Base-by-base conservation (phyloP, 2,329 filamentous ascomycete genomes). In the Verticillium albo-atrum region DNA sequence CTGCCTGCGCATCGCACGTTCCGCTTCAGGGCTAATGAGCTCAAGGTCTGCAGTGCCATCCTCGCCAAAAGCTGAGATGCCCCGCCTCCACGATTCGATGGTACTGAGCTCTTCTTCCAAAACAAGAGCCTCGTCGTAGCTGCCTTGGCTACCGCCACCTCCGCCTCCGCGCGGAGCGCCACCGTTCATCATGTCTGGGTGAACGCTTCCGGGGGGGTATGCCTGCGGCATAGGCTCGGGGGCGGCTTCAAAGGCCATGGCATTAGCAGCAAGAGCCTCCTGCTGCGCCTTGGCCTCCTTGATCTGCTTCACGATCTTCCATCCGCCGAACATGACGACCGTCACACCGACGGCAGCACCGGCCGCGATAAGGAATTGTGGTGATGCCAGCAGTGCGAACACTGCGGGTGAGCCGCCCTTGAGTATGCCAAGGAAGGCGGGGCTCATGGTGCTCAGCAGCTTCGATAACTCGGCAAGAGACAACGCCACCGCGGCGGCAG, bases 291-390 rank as follows among this genome's bases (percentile, higher is more conserved):
- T 71, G 23, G 70, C 71, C 58, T 82, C 81, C 61, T 75, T 74
- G 65, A 98, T 91, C 67, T 87, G 89, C 81, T 97, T 96, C 75
- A 99, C 88, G 72, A 99, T 97, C 77, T 97, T 98, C 84, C 92
- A 98, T 5, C 95, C 94, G 58, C 95, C 95, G 61, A 99, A 91
- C 72, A 95, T 93, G 68, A 99, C 91, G 9, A 98, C 88, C 0
- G 95, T 98, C n/a, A 97, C 88, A 15, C 95, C 95, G 0, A 97
- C 87, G 1, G 90, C 91, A 15, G 97, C 87, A 51, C 93, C 91
- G 1, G 91, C 92, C 4, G 92, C 92, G 67, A 99, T 97, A 63
- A 97, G 84, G 71, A 99, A 99, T 70, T 99, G 92, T 1, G 95
- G 95, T 59, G 89, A 93, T 0, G 91, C 88, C 3, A 99, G 84